Conservation (phyloP, 768 basidiomycete genomes). For the Cystoderma amianthinum region DNA sequence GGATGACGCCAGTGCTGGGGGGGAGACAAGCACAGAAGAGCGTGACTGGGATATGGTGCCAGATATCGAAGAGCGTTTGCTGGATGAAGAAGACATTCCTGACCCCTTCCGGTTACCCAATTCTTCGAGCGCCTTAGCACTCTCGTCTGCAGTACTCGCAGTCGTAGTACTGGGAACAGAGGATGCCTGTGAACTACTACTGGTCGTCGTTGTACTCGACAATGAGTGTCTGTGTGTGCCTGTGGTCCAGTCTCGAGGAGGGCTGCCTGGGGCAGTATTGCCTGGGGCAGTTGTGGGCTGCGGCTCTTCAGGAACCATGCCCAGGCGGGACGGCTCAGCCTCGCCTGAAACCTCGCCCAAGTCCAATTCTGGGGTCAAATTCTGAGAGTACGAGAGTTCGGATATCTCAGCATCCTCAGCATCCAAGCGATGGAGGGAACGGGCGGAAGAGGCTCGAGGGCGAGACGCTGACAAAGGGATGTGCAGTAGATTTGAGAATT, state of each 20-base stretch:
- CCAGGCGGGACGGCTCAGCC: neutral
- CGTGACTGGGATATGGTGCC: neutral
- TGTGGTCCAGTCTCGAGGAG: constrained; percentile 1
- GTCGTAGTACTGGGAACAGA: neutral
- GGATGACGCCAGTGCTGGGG: constrained; percentile 10
- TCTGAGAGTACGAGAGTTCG: neutral
- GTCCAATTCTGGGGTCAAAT: neutral
- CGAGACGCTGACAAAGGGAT: neutral
- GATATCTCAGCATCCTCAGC: neutral
- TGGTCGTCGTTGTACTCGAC: constrained; percentile 8
- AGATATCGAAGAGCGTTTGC: neutral
- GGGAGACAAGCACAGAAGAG: too few species aligned
- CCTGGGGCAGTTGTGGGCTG: neutral
- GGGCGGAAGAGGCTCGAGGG: neutral
- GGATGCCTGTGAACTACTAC: constrained; percentile 6
- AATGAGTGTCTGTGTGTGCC: constrained; percentile 9
- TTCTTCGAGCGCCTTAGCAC: too few species aligned
- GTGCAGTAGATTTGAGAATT: neutral
- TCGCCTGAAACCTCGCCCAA: neutral
- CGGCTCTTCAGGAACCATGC: neutral
- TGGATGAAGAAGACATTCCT: too few species aligned
- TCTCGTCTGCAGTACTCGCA: neutral
- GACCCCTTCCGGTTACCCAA: too few species aligned
- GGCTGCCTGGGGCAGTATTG: neutral
- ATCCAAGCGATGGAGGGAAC: neutral